phyloP scores from a whole-genome alignment of 78 protist species.

The Salpingoeca rosetta region DNA sequence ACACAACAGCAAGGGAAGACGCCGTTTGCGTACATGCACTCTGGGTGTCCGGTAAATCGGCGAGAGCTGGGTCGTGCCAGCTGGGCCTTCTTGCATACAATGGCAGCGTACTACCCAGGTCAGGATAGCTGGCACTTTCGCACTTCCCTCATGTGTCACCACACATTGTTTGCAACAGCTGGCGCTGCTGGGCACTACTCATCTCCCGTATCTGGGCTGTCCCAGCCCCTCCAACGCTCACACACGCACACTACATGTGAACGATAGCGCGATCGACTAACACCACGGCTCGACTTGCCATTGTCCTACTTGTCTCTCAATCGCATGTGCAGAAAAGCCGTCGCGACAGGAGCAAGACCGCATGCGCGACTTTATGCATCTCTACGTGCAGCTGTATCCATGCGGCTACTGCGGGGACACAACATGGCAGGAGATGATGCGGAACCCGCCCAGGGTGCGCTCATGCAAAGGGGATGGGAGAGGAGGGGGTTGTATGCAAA shows the following conservation, averaged over 20 bases:
- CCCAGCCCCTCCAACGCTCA: no score
- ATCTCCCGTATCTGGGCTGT: not conserved
- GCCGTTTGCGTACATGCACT: not conserved
- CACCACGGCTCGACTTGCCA: no score
- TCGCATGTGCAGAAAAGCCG: conserved; percentile 10
- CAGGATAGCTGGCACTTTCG: not conserved
- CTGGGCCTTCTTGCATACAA: conserved; percentile 31
- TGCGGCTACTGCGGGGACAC: conserved; percentile 22
- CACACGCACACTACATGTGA: no score
- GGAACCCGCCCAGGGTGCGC: not conserved
- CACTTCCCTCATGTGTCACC: not conserved
- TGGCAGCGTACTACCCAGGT: conserved; percentile 35
- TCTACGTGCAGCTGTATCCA: conserved; percentile 11
- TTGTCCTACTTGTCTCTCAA: not conserved
- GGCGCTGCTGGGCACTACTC: not conserved
- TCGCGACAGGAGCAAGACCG: not conserved
- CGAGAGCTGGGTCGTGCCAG: conserved; percentile 21
- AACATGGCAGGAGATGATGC: not conserved
- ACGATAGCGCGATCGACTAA: no score
- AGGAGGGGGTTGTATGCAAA: no score
- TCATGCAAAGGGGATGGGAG: no score
- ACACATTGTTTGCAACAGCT: not conserved
- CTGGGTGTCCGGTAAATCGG: conserved; percentile 1
- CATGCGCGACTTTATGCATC: not conserved
- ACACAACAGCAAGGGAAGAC: not conserved